Base-by-base conservation (phyloP, 345 rosid species). In the Reutealis trisperma region DNA sequence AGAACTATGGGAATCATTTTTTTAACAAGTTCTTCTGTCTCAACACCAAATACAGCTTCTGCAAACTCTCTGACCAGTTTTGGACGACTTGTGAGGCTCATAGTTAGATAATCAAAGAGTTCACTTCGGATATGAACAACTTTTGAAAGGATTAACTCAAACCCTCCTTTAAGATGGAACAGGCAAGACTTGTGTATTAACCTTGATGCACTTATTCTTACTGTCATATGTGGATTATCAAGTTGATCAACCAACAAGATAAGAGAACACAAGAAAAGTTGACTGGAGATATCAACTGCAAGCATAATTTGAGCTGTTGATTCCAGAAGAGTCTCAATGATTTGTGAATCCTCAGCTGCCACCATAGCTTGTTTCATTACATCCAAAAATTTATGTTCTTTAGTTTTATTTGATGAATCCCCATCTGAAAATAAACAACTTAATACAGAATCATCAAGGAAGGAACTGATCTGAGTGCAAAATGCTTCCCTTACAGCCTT, bases 161-260 rank as follows among this genome's bases (percentile, higher is more conserved):
- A 85, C 51, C 98, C 97, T 75, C 96, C 98, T 85, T 89, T 89
- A 66, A 87, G 84, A 86, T 92, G 99, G 81, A 86, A 84, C 81
- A 76, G 84, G 83, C 96, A 91, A 34, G 96, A 85, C 79, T 87
- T 88, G 45, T 85, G 85, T 80, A 95, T 92, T 80, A 92, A 78
- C 84, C 89, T 87, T 47, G 97, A 93, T 27, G 90, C 93, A 77
- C 77, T 84, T 79, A 87, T 90, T 78, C 94, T 89, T 77, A 95
- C 88, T 1, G 86, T 89, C 76, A 89, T 63, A 76, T 85, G 89
- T 54, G 85, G 85, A 86, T 85, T 90, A 86, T 90, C 99, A 79
- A 95, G 96, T 83, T 90, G 99, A 83, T 92, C 93, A 78, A 93
- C 89, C 89, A 93, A 83, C 83, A 93, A 77, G 77, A 93, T 84